Evolutionary conservation across 2,329 filamentous ascomycete species (phyloP), one percentile per base, ranked within the genome.

Genomic region (Teratosphaeria nubilosa): DNA sequence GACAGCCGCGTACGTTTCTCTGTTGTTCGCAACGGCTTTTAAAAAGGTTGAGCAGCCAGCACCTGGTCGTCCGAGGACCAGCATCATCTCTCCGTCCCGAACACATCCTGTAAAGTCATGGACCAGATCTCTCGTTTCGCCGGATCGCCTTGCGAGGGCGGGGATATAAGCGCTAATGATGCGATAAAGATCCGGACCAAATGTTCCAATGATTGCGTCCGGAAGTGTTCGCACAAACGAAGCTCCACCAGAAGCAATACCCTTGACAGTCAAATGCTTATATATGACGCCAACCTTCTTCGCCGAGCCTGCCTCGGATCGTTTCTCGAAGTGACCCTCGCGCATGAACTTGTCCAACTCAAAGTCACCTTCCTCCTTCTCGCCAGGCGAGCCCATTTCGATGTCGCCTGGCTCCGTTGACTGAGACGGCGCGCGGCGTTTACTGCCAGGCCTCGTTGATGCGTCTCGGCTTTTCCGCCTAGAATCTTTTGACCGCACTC

Each of bases 261-360:
- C 88, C 70, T 87, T 85, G 30, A 92, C 88, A 0, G 84, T 90
- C 54, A 92, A 76, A 64, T 88, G 80, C 72, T 86, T 88, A 77
- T 86, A 92, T 1, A 90, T 76, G 1, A 92, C 86, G 2, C 89
- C 88, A 11, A 92, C 82, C 66, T 86, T 88, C 75, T 92, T 94
- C 11, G 85, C 81, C 0, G 88, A 86, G 37, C 79, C 77, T 5
- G 84, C 86, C 31, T 84, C 80, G 2, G 82, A 82, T 13, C 86
- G 80, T 69, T 87, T 89, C 72, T 91, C 88, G 59, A 91, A 85
- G 65, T 88, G 86, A 1, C 88, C 88, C 60, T 88, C 83, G 53
- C 83, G 81, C 73, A 91, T 82, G 68, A 91, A 91, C 13, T 83
- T 20, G 34, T 80, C 81, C 1, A 91, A 77, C 60, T 87, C 81